Evolutionary conservation across 176 grass and related monocot genomes (phyloP).

Genomic region (Musa itinerans): DNA sequence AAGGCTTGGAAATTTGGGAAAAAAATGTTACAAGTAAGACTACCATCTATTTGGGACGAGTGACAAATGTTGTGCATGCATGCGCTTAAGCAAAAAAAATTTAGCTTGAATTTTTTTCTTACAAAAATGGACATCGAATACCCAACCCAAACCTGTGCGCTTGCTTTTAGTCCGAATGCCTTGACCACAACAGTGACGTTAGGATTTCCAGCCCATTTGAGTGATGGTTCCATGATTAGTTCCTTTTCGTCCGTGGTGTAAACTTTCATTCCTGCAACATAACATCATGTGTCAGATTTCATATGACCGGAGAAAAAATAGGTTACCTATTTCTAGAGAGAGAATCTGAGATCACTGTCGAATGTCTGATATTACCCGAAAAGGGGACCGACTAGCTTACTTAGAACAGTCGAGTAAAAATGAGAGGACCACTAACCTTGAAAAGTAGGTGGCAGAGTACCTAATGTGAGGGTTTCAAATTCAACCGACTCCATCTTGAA

Average conservation of each 20-base stretch:
- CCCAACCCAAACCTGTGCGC: conserved; percentile 36
- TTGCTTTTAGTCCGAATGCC: conserved; percentile 68
- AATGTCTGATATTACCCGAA: not conserved
- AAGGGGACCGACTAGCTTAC: not conserved
- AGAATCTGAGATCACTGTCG: not conserved
- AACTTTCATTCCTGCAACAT: conserved; percentile 68
- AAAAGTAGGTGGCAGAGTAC: conserved; percentile 62
- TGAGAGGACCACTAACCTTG: conserved; percentile 40
- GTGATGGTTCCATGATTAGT: conserved; percentile 68
- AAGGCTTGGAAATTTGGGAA: not conserved
- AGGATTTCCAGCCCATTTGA: conserved; percentile 89
- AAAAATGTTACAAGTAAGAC: not conserved
- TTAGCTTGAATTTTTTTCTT: too few relatives aligned
- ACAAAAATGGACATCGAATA: too few relatives aligned
- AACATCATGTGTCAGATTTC: not conserved
- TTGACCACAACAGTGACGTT: conserved; percentile 74
- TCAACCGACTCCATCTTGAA: conserved; percentile 86
- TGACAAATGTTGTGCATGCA: too few relatives aligned
- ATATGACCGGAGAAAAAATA: too few relatives aligned
- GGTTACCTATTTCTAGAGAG: not conserved
- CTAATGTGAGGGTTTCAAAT: conserved; percentile 72
- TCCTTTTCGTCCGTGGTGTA: conserved; percentile 73
- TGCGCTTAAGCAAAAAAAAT: too few relatives aligned
- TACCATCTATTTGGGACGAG: too few relatives aligned
- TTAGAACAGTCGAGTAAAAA: not conserved